Evolutionary conservation across 139 green algal genomes (phyloP), one percentile per base, ranked within the genome.

Genomic region (Trebouxia sp.): DNA sequence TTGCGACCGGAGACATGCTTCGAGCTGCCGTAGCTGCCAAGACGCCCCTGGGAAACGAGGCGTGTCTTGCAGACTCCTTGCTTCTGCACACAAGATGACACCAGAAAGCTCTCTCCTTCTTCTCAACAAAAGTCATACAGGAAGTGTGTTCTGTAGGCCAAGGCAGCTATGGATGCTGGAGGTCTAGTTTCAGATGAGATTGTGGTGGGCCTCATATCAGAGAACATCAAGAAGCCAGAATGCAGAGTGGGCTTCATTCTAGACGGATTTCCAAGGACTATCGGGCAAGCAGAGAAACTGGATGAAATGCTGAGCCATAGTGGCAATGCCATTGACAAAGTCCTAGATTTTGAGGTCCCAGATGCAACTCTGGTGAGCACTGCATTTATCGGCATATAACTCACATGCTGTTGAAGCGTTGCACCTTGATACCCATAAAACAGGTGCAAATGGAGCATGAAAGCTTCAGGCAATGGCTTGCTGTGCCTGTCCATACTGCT

Each of bases 1-100:
- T 99, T 30, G 96, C 96, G 20, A 99, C 97, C 0, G 96, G 95
- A n/a, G 95, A 98, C 85, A 94, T 98, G 94, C 92, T 98, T 28
- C 82, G 95, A 11, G 94, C 95, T 22, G 95, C 95, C 9, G 95
- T 98, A 11, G 89, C 92, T 0, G 91, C 91, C 28, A 91, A 92
- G 80, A 94, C 90, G 0, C 86, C 90, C 1, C 85, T 97, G n/a
- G 93, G 93, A 14, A 28, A 92, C 26, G 89, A 97, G 79, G 86
- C 84, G 12, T 24, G 17, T 30, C 3, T 30, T 39, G 28, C 14
- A 32, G 14, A 38, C 26, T 14, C n/a, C 67, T 50, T 77, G 38
- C 42, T 35, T 35, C 14, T 5, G 50, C 50, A 17, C 50, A 17
- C 50, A 69, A 35, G n/a, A 69, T 69, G 56, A n/a, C n/a, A 39